These are phyloP conservation scores for Botrytis deweyae DNA, from an alignment of 2,329 filamentous ascomycete genomes.

Conservation along the genomic window DNA sequence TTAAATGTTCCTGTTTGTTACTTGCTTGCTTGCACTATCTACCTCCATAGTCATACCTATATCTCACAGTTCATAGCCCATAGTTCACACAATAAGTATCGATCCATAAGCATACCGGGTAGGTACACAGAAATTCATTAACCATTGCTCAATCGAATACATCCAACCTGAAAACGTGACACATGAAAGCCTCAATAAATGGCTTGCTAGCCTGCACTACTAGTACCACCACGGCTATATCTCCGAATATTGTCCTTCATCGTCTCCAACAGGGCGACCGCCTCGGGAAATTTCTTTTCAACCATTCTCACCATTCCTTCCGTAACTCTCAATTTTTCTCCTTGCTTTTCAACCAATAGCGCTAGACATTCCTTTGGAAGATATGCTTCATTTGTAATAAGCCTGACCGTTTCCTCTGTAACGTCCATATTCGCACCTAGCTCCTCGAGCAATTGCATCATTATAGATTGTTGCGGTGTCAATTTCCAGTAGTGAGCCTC, in stretches of 20 bases:
- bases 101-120: not conserved
- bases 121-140: not conserved
- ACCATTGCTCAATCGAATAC: not conserved
- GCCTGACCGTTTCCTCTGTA: not conserved
- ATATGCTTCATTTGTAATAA: accelerated
- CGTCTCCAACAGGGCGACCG: not conserved
- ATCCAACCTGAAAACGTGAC: not conserved
- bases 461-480: not conserved
- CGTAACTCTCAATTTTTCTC: not conserved
- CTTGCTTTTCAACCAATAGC: not conserved
- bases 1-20: not conserved
- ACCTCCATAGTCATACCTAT: not conserved
- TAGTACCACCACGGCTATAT: not conserved
- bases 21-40: not conserved
- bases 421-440: not conserved
- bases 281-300: not conserved
- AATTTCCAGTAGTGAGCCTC: accelerated
- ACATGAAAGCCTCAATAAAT: not conserved
- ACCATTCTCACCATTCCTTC: not conserved
- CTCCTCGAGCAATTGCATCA: not conserved
- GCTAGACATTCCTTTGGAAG: accelerated
- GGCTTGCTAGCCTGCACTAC: not conserved
- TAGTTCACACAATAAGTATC: not conserved
- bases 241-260: not conserved
- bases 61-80: not conserved